Evolutionary conservation across 306 rosid species (phyloP).

Genomic region (Abrus precatorius): DNA sequence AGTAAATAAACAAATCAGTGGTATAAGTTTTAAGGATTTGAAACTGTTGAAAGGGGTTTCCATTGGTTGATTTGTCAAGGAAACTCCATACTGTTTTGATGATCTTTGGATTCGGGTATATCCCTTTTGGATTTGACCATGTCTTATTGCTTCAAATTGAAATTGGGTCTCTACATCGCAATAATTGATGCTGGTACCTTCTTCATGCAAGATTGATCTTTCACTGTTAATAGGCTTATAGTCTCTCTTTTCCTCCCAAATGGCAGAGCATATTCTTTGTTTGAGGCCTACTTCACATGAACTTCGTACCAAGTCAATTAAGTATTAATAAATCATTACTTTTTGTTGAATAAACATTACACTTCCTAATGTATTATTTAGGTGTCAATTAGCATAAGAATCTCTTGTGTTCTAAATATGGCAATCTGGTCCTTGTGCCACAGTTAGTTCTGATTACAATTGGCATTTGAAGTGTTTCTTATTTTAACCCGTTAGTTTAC

Average conservation of each 20-base stretch:
- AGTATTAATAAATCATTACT: neutral
- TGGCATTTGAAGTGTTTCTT: neutral
- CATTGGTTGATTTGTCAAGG: conserved; percentile 16
- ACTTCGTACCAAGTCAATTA: neutral
- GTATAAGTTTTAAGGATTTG: conserved; percentile 8
- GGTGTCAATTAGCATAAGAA: neutral
- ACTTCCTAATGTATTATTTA: neutral
- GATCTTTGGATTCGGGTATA: conserved; percentile 14
- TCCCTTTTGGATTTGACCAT: conserved; percentile 1
- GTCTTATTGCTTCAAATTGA: conserved; percentile 13
- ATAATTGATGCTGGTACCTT: conserved; percentile 2
- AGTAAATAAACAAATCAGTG: neutral
- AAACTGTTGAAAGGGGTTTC: neutral
- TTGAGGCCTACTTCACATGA: neutral
- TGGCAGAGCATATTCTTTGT: neutral
- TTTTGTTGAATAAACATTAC: neutral
- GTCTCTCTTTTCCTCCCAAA: conserved; percentile 16
- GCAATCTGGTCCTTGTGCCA: neutral
- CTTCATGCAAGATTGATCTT: neutral
- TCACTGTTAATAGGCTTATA: neutral
- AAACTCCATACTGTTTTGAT: conserved; percentile 24
- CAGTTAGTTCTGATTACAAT: neutral
- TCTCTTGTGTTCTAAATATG: conserved; percentile 4
- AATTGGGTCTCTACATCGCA: conserved; percentile 10
- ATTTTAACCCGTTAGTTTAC: neutral